Conservation (phyloP, 306 rosid genomes). For the Medicago arabica region DNA sequence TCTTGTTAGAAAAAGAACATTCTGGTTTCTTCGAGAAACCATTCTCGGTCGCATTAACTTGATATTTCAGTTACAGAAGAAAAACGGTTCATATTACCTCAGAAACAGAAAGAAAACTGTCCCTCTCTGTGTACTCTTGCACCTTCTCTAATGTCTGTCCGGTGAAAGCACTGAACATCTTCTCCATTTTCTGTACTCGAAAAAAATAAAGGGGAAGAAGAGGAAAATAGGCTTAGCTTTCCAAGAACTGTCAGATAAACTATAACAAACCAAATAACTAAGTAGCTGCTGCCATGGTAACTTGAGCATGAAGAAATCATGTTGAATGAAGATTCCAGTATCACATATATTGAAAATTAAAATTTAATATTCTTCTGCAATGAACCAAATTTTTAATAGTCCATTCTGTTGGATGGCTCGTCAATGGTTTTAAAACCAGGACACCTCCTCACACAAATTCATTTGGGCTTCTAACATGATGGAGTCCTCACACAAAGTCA, state of each 20-base stretch:
- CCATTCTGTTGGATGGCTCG: not conserved
- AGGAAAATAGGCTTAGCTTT: slow-evolving; percentile 21
- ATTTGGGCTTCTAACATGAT: not conserved
- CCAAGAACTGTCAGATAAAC: slow-evolving; percentile 17
- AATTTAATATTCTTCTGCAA: slow-evolving; percentile 5
- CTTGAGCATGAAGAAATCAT: slow-evolving; percentile 4
- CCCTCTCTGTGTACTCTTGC: slow-evolving; percentile 92
- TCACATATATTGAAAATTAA: slow-evolving; percentile 1
- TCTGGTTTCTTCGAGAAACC: slow-evolving; percentile 27
- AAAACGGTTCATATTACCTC: slow-evolving; percentile 64
- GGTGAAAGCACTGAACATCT: slow-evolving; percentile 85
- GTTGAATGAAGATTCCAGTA: slow-evolving; percentile 10
- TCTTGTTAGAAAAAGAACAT: not conserved
- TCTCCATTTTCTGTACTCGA: slow-evolving; percentile 89
- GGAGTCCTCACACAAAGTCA: not conserved
- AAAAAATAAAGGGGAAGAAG: slow-evolving; percentile 34
- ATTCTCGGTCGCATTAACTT: slow-evolving; percentile 10
- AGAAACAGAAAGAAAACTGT: slow-evolving; percentile 82
- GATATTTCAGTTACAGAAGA: not conserved
- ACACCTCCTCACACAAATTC: not conserved
- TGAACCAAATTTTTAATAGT: not conserved
- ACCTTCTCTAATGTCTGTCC: slow-evolving; percentile 90
- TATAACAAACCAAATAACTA: slow-evolving; percentile 4
- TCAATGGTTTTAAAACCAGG: not conserved
- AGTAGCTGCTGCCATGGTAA: slow-evolving; percentile 12